These are phyloP conservation scores for Colletotrichum spaethianum DNA, from an alignment of 2,329 filamentous ascomycete species.

Conservation along the genomic window DNA sequence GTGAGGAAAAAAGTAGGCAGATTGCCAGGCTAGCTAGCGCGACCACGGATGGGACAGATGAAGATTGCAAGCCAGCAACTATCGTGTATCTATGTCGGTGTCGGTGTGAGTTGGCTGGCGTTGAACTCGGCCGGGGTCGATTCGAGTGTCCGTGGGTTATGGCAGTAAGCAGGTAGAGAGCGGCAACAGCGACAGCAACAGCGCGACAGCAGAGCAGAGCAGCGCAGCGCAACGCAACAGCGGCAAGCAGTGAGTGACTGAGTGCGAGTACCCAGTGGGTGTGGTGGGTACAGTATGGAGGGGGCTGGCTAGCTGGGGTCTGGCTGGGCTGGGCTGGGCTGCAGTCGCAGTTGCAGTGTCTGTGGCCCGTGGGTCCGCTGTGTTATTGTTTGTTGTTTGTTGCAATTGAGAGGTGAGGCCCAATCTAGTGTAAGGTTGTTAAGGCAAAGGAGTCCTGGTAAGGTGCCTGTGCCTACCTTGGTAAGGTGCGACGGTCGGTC, in stretches of 20 bases:
- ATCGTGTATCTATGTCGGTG: constrained; percentile 27
- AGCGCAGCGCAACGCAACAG: not conserved
- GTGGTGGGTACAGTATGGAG: not conserved
- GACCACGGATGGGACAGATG: constrained; percentile 23
- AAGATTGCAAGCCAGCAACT: constrained; percentile 29
- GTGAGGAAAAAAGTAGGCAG: constrained; percentile 35
- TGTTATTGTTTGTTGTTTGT: constrained; percentile 34
- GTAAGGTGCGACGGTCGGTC: constrained; percentile 9
- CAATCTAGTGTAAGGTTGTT: constrained; percentile 11
- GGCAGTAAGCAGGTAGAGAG: not conserved
- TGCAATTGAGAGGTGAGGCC: constrained; percentile 20
- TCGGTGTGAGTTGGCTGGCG: constrained; percentile 42
- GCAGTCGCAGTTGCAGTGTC: not conserved
- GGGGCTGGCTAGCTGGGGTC: not conserved
- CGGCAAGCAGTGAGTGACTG: not conserved
- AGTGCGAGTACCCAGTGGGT: not conserved
- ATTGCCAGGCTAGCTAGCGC: constrained; percentile 37
- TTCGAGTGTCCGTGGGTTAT: constrained; percentile 23
- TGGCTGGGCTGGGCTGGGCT: constrained; percentile 9
- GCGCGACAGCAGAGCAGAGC: not conserved
- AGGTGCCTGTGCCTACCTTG: constrained; percentile 12
- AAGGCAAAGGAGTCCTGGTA: constrained; percentile 25
- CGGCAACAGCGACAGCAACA: not conserved
- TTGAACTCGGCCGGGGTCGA: constrained; percentile 36
- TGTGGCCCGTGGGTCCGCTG: constrained; percentile 29